Conservation (phyloP, 345 rosid genomes). For the Camelina neglecta region DNA sequence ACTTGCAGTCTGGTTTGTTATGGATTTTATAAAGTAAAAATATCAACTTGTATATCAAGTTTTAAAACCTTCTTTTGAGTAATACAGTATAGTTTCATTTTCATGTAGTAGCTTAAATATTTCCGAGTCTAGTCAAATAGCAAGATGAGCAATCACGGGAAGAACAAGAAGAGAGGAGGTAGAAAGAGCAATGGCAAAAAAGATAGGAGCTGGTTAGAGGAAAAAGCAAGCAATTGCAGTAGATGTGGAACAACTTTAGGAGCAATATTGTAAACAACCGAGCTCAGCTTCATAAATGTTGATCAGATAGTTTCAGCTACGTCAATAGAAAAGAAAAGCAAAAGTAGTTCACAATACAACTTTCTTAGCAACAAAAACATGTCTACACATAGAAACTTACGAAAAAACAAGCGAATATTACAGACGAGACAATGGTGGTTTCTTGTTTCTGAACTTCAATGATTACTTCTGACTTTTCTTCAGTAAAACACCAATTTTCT, state of each 20-base stretch:
- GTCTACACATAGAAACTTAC: slow-evolving; percentile 24
- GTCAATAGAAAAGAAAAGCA: background rate
- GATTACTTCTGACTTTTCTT: slow-evolving; percentile 80
- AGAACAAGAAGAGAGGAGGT: too few species aligned
- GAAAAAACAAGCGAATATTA: background rate
- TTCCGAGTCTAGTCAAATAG: too few species aligned
- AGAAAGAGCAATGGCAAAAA: too few species aligned
- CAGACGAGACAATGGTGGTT: background rate
- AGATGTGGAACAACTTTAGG: too few species aligned
- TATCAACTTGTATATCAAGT: background rate
- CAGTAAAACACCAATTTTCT: slow-evolving; percentile 88
- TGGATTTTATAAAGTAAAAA: background rate
- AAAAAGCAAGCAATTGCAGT: too few species aligned
- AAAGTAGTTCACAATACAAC: slow-evolving; percentile 36
- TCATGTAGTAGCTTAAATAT: background rate
- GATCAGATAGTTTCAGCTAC: slow-evolving; percentile 34
- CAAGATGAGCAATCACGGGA: too few species aligned
- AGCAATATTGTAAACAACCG: background rate
- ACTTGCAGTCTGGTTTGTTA: slow-evolving; percentile 26
- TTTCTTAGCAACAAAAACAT: slow-evolving; percentile 26
- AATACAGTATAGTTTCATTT: background rate
- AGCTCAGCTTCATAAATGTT: slow-evolving; percentile 25
- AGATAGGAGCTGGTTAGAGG: too few species aligned
- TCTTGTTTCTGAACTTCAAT: background rate
- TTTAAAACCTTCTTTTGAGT: background rate